Conservation (phyloP, 2,329 filamentous ascomycete genomes). For the Colletotrichum spinosum region DNA sequence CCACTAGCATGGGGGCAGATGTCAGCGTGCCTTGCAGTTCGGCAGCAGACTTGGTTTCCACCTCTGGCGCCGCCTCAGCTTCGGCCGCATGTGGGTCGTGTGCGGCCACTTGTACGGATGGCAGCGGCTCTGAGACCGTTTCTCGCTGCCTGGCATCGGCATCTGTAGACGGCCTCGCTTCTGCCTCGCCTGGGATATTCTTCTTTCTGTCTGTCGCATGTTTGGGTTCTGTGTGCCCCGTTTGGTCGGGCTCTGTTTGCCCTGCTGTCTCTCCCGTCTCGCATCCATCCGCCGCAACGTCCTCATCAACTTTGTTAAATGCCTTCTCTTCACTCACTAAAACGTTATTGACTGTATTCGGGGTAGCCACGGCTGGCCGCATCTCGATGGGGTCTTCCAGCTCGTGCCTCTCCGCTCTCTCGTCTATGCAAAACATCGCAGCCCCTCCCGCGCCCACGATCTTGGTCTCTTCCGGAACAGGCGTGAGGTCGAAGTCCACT, state of each 20-base stretch:
- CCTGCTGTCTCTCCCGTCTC: slow-evolving; percentile 16
- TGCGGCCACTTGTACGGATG: not conserved
- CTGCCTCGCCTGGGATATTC: slow-evolving; percentile 1
- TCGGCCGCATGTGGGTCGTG: slow-evolving; percentile 6
- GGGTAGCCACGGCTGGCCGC: slow-evolving; percentile 10
- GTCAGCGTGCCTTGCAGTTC: not conserved
- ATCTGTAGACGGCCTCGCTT: slow-evolving; percentile 14
- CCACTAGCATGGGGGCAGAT: not conserved
- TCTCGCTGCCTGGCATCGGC: not conserved
- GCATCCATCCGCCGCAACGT: not conserved
- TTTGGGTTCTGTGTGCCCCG: slow-evolving; percentile 40
- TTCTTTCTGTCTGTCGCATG: slow-evolving; percentile 26
- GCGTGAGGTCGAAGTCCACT: slow-evolving; percentile 21
- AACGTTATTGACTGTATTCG: slow-evolving; percentile 21
- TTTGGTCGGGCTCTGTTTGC: slow-evolving; percentile 25
- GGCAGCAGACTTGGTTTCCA: not conserved
- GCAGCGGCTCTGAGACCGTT: not conserved
- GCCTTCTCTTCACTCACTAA: not conserved
- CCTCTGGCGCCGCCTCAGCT: not conserved
- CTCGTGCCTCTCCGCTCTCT: not conserved
- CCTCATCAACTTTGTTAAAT: not conserved
- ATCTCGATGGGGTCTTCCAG: slow-evolving; percentile 6
- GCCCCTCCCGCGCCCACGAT: slow-evolving; percentile 12
- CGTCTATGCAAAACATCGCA: not conserved
- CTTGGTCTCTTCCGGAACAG: slow-evolving; percentile 15